phyloP scores from a whole-genome alignment of 768 basidiomycete species.

The Hydnum rufescens region DNA sequence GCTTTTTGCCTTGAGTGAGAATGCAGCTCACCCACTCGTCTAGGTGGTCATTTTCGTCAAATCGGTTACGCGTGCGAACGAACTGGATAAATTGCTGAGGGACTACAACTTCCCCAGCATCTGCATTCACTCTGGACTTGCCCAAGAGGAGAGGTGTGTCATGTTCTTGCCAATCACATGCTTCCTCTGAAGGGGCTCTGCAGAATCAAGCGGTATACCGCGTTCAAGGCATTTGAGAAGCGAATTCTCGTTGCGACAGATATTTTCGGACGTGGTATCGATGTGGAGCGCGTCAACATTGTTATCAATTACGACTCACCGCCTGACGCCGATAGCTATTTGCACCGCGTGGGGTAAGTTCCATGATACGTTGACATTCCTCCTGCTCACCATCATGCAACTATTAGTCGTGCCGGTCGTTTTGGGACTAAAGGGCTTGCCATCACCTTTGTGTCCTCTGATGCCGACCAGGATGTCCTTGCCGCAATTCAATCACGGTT shows the following conservation, averaged over 20 bases:
- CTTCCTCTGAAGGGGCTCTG: slow-evolving; percentile 6
- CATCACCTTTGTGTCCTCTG: slow-evolving; percentile 87
- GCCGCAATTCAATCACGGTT: slow-evolving; percentile 86
- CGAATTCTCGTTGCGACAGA: slow-evolving; percentile 97
- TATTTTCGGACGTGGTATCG: slow-evolving; percentile 97
- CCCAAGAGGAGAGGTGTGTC: slow-evolving; percentile 87
- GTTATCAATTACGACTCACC: slow-evolving; percentile 99
- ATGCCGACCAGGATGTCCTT: slow-evolving; percentile 88
- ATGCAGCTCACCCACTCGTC: not conserved
- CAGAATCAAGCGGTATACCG: slow-evolving; percentile 86
- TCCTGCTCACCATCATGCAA: not conserved
- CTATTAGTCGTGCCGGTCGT: slow-evolving; percentile 75
- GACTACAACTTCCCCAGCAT: slow-evolving; percentile 99
- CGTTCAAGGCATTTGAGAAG: slow-evolving; percentile 99
- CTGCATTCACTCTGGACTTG: slow-evolving; percentile 84
- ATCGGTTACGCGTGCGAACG: slow-evolving; percentile 89
- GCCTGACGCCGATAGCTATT: slow-evolving; percentile 91
- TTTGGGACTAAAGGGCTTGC: slow-evolving; percentile 99
- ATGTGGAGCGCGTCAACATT: slow-evolving; percentile 98
- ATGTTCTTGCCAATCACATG: not conserved
- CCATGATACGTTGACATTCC: not conserved
- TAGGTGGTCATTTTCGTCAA: slow-evolving; percentile 99
- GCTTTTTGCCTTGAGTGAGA: not conserved
- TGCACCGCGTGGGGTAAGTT: slow-evolving; percentile 85
- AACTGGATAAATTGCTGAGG: slow-evolving; percentile 85